These are phyloP conservation scores for Diphasiastrum complanatum DNA, from an alignment of 83 land plant species.

Conservation along the genomic window DNA sequence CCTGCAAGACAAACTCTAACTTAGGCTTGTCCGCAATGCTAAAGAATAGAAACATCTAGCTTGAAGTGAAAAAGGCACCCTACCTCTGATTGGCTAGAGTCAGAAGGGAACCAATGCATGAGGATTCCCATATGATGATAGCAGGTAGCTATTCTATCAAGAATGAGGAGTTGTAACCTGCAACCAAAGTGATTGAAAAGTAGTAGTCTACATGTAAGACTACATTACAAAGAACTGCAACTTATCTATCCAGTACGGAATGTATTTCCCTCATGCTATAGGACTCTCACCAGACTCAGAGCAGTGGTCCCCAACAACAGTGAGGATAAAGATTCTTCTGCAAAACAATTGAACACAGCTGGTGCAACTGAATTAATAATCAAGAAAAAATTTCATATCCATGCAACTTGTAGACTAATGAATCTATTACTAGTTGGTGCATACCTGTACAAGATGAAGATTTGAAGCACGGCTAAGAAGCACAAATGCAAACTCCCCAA, in stretches of 20 bases:
- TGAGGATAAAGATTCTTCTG: constrained; percentile 89
- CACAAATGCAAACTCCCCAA: constrained; percentile 99
- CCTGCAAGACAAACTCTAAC: constrained; percentile 45
- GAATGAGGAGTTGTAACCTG: constrained; percentile 95
- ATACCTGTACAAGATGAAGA: constrained; percentile 85
- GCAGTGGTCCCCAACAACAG: constrained; percentile 96
- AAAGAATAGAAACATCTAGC: not conserved
- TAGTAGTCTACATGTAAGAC: too few species aligned
- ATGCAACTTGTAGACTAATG: too few species aligned
- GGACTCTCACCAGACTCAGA: constrained; percentile 68
- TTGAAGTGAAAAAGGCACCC: constrained; percentile 16
- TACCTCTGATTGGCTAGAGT: constrained; percentile 49
- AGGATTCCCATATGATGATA: constrained; percentile 71
- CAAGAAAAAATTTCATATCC: too few species aligned
- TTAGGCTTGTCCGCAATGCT: constrained; percentile 11
- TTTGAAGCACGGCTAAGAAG: constrained; percentile 95
- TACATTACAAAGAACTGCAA: constrained; percentile 1
- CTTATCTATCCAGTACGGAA: not conserved
- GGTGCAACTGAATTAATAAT: too few species aligned
- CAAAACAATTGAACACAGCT: constrained; percentile 3
- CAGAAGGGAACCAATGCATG: constrained; percentile 87
- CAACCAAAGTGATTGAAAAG: too few species aligned
- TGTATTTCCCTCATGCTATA: not conserved
- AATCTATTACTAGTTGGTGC: too few species aligned
- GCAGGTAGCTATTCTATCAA: constrained; percentile 73